These are phyloP conservation scores for Vigna hirtella DNA, from an alignment of 306 rosid species.

Conservation along the genomic window DNA sequence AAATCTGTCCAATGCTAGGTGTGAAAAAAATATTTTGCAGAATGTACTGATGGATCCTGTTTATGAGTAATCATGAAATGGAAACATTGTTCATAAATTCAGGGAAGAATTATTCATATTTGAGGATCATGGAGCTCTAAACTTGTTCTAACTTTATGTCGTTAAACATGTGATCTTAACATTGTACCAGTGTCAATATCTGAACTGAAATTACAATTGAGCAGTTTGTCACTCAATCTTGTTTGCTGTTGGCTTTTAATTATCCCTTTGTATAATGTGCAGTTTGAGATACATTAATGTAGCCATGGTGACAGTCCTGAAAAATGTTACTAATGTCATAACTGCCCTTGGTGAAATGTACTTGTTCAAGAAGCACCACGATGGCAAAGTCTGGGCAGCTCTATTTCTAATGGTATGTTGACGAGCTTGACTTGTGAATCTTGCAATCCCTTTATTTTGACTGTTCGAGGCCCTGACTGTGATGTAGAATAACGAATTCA, in stretches of 20 bases:
- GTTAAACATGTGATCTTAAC: slow-evolving; percentile 12
- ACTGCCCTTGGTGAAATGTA: slow-evolving; percentile 98
- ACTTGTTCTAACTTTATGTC: slow-evolving; percentile 19
- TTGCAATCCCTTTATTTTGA: slow-evolving; percentile 5
- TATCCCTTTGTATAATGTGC: slow-evolving; percentile 54
- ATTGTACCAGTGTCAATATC: slow-evolving; percentile 24
- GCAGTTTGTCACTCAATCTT: slow-evolving; percentile 5
- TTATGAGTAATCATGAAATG: slow-evolving; percentile 36
- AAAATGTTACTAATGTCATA: slow-evolving; percentile 97
- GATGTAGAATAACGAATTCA: slow-evolving; percentile 32
- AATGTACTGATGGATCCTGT: slow-evolving; percentile 17
- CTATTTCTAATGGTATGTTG: slow-evolving; percentile 87
- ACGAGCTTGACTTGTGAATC: slow-evolving; percentile 30
- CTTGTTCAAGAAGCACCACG: slow-evolving; percentile 88
- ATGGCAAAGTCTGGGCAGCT: slow-evolving; percentile 91
- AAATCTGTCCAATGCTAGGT: slow-evolving; percentile 4
- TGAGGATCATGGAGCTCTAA: slow-evolving; percentile 21
- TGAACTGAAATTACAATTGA: slow-evolving; percentile 19
- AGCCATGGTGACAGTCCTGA: slow-evolving; percentile 98
- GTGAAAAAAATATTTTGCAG: neutral
- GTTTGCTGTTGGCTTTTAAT: slow-evolving; percentile 19
- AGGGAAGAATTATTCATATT: slow-evolving; percentile 18
- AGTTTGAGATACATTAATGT: slow-evolving; percentile 98
- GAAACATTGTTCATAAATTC: slow-evolving; percentile 20
- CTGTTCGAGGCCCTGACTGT: slow-evolving; percentile 8